Base-by-base conservation (phyloP, 179 eudicot species). In the Silene vulgaris region DNA sequence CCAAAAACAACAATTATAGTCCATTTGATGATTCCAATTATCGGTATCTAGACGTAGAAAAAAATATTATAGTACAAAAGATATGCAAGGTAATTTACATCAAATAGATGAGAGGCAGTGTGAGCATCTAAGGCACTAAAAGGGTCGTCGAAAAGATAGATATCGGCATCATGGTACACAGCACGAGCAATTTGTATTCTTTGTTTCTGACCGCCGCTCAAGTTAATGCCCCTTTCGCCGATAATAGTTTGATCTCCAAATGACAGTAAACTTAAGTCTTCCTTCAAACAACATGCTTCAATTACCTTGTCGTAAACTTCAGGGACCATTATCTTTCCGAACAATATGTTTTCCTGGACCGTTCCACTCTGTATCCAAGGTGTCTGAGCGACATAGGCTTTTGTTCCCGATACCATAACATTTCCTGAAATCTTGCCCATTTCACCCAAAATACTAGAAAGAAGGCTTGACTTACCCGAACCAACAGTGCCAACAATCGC, bases 361-460 rank as follows among this genome's bases (percentile, higher is more conserved):
- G 85, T 91, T 29, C 93, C 91, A 69, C 89, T 88, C 70, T 88
- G 91, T 72, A 91, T 89, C 94, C 97, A 91, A 3, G 94, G 85
- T 3, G 90, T 82, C 40, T 89, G 93, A 75, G 93, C 85, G 61
- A 91, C 97, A 79, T 88, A 91, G 7, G 91, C 96, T 74, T 77
- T 84, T 66, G 85, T 68, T 19, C 96, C 96, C 62, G 82, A 77
- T 4, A 78, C 77, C 67, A 54, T 76, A 75, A 66, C 67, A 6
- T 12, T 43, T 81, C 84, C 84, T 23, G 92, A 84, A 12, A 87
- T 28, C 69, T 82, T 90, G 20, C 84, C 79, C 74, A 90, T 69
- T 76, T 90, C 90, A 3, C 92, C 92, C 30, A 87, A 61, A 8
- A 88, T 84, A 75, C 93, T 83, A 3, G 89, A 86, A 17, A 88